Percentiles rank a stretch among this genome's conserved stretches.
These are phyloP conservation scores for Talaromyces verruculosus DNA, from an alignment of 2,329 filamentous ascomycete genomes.

Conservation along the genomic window DNA sequence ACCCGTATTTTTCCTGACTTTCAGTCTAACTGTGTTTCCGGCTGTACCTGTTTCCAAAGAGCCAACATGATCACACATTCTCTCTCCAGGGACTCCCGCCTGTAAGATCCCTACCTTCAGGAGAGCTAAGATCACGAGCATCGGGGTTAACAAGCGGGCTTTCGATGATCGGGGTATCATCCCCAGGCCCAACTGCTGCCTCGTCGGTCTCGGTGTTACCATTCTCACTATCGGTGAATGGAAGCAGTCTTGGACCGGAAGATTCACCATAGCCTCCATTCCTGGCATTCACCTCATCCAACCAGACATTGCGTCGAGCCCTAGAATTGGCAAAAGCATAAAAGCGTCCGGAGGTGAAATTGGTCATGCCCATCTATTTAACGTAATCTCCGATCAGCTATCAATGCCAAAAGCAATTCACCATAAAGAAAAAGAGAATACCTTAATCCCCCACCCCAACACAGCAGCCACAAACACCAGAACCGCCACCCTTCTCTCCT, in stretches of 20 bases:
- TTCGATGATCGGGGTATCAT: not conserved
- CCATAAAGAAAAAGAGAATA: not conserved
- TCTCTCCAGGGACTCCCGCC: slow-evolving; percentile 11
- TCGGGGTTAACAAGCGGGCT: slow-evolving; percentile 16
- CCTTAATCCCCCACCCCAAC: slow-evolving; percentile 28
- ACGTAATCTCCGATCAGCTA: not conserved
- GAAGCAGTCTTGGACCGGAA: slow-evolving; percentile 13
- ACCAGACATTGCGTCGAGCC: slow-evolving; percentile 8
- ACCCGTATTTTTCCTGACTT: not conserved
- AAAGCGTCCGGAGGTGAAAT: not conserved
- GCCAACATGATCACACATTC: not conserved
- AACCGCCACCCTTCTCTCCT: slow-evolving; percentile 31
- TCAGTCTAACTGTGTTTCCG: not conserved
- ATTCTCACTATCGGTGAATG: slow-evolving; percentile 5
- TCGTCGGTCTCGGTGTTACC: not conserved
- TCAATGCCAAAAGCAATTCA: not conserved
- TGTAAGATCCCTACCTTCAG: slow-evolving; percentile 12
- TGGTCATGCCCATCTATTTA: not conserved
- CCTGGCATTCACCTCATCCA: not conserved
- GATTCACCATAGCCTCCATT: not conserved
- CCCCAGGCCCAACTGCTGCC: not conserved
- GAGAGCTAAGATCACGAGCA: slow-evolving; percentile 15
- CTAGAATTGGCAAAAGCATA: slow-evolving; percentile 8
- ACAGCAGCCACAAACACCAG: slow-evolving; percentile 32
- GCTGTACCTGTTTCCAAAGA: too few species aligned